Evolutionary conservation across 495 filamentous ascomycete genomes (phyloP).

Genomic region (Aspergillus cristatus): DNA sequence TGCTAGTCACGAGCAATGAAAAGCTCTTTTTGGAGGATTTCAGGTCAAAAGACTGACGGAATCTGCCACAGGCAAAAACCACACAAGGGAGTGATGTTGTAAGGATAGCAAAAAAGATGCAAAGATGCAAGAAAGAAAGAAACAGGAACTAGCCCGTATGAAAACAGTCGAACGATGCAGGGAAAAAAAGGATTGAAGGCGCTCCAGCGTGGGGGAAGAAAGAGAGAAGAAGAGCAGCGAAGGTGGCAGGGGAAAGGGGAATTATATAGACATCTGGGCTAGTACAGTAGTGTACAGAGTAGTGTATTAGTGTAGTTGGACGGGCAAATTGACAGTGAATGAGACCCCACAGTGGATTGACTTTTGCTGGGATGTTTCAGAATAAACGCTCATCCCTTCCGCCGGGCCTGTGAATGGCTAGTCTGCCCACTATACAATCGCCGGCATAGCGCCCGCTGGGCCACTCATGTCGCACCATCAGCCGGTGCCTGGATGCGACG

Average conservation of each 20-base stretch:
- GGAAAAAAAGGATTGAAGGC: constrained; percentile 16
- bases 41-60: constrained; percentile 22
- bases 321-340: no score
- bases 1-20: constrained; percentile 5
- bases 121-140: constrained; percentile 27
- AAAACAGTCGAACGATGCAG: constrained; percentile 20
- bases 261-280: constrained; percentile 12
- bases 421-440: no score
- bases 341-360: no score
- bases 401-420: no score
- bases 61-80: constrained; percentile 26
- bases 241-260: constrained; percentile 4
- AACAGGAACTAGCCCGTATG: constrained; percentile 25
- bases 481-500: no score
- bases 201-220: constrained; percentile 15
- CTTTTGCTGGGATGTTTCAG: no score
- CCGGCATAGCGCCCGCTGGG: no score
- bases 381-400: no score
- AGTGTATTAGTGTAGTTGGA: no score
- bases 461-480: no score
- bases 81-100: no score
- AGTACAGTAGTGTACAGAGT: no score
- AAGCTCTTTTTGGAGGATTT: constrained; percentile 3
- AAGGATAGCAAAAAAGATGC: constrained; percentile 10
- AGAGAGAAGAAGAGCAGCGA: constrained; percentile 4